Conservation (phyloP, 345 rosid genomes). For the Populus tremula region DNA sequence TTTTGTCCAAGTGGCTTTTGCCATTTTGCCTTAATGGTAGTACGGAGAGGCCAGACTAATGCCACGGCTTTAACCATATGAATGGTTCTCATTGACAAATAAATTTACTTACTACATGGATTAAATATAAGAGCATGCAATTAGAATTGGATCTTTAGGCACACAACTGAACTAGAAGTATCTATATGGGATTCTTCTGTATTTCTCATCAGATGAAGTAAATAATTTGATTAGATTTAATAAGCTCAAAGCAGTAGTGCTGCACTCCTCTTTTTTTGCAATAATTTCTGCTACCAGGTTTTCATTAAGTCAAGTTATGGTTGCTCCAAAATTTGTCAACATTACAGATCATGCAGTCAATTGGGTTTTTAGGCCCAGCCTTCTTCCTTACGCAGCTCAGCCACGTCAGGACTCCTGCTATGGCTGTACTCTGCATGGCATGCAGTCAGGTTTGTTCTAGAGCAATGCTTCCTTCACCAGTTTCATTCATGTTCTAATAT, state of each 20-base stretch:
- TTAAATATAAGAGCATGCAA: neutral
- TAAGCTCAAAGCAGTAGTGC: neutral
- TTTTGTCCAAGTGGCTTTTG: neutral
- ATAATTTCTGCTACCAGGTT: constrained; percentile 7
- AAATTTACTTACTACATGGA: neutral
- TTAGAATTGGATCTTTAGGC: neutral
- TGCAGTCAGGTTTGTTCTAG: constrained; percentile 79
- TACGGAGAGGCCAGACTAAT: neutral
- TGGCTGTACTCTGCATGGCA: constrained; percentile 99
- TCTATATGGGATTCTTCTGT: neutral
- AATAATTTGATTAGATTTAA: neutral
- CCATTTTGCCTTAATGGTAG: neutral
- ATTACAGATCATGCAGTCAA: constrained; percentile 93
- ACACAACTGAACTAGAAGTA: neutral
- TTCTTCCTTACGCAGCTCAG: constrained; percentile 87
- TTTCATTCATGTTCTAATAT: no score
- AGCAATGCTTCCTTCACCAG: constrained; percentile 13
- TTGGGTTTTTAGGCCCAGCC: constrained; percentile 94
- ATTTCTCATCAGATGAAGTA: neutral
- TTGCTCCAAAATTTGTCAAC: constrained; percentile 12
- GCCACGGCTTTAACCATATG: neutral
- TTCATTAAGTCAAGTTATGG: neutral
- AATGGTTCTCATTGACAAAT: neutral
- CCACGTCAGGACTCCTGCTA: constrained; percentile 76
- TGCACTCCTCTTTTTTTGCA: neutral